Percentiles rank a stretch among this genome's conserved stretches.
Evolutionary conservation across 2,329 filamentous ascomycete species (phyloP).

Genomic region (Cladophialophora psammophila): DNA sequence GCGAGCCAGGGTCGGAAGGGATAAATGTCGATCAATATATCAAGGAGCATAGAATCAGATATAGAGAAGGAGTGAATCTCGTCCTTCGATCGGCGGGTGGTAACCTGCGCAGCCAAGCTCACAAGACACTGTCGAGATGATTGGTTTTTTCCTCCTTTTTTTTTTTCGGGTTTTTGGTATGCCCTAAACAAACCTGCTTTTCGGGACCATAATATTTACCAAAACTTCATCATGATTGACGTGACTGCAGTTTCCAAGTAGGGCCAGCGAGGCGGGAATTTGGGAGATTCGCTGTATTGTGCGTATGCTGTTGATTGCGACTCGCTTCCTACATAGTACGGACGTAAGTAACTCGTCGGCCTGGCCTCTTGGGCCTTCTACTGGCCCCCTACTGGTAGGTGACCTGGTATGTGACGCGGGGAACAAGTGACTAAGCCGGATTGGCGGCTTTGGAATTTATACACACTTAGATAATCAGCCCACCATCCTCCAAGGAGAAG

Average conservation of each 20-base stretch:
- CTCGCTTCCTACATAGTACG: neutral
- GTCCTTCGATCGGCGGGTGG: neutral
- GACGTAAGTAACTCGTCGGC: neutral
- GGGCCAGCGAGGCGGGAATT: neutral
- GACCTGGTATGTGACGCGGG: neutral
- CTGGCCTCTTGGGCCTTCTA: neutral
- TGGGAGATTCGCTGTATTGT: neutral
- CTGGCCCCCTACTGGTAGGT: too few relatives aligned
- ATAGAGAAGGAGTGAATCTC: slow-evolving; percentile 2
- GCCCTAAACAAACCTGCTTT: neutral
- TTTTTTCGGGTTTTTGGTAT: neutral
- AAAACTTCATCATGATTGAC: neutral
- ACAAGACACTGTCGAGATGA: neutral
- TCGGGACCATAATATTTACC: neutral
- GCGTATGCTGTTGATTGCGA: neutral
- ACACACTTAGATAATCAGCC: slow-evolving; percentile 3
- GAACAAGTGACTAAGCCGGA: neutral
- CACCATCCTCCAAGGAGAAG: neutral
- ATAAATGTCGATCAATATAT: slow-evolving; percentile 1
- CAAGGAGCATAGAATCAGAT: neutral
- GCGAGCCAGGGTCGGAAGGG: neutral
- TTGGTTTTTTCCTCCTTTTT: too few relatives aligned
- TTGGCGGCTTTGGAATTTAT: neutral
- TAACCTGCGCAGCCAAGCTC: neutral
- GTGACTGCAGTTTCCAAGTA: neutral